Conservation (phyloP, 106 monocot genomes). For the Allium fistulosum region DNA sequence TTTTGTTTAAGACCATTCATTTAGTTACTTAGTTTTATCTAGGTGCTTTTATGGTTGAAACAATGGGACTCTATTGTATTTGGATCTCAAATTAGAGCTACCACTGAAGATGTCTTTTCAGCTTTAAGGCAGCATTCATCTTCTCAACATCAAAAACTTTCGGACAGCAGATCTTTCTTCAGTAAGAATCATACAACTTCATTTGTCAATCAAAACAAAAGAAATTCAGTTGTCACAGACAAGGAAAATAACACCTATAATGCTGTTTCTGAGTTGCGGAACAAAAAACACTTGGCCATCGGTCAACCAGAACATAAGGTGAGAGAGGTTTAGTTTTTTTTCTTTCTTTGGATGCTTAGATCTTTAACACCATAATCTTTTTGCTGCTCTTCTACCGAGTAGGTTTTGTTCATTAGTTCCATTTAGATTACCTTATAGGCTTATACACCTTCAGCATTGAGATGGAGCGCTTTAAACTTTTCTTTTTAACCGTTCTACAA, state of each 20-base stretch:
- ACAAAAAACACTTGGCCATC: conserved; percentile 20
- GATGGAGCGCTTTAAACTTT: too few species aligned
- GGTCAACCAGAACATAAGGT: conserved; percentile 70
- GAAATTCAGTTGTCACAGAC: conserved; percentile 16
- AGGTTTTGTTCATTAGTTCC: too few species aligned
- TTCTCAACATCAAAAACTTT: conserved; percentile 34
- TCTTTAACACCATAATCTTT: too few species aligned
- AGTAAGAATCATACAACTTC: conserved; percentile 17
- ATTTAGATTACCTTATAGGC: too few species aligned
- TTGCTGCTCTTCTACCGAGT: too few species aligned
- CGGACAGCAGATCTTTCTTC: conserved; percentile 28
- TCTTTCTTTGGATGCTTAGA: too few species aligned
- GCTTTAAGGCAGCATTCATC: conserved; percentile 59
- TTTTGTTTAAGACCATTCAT: conserved; percentile 1
- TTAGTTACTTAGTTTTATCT: conserved; percentile 3
- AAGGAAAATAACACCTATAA: conserved; percentile 20
- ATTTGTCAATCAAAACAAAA: conserved; percentile 22
- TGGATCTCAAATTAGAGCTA: conserved; percentile 78
- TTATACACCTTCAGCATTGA: too few species aligned
- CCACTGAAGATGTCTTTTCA: conserved; percentile 85
- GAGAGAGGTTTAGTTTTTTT: background rate
- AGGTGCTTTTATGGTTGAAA: conserved; percentile 95
- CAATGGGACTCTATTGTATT: conserved; percentile 98
- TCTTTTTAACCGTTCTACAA: too few species aligned
- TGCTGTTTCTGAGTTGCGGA: conserved; percentile 28